These are phyloP conservation scores for Penicillium digitatum DNA, from an alignment of 2,329 filamentous ascomycete species.

Conservation along the genomic window DNA sequence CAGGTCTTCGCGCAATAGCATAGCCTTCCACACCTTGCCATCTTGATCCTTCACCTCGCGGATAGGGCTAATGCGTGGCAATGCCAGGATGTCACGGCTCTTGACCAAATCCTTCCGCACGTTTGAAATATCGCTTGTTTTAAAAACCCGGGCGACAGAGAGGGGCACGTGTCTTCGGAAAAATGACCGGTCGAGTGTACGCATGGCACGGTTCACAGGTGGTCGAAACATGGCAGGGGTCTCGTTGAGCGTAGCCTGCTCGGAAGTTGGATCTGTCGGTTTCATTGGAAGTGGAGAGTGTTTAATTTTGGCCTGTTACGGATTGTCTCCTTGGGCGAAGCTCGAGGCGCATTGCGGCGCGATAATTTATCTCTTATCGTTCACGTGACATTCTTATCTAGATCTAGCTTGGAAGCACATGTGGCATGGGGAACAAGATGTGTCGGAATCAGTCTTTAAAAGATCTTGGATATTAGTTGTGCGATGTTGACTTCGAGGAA, in stretches of 20 bases:
- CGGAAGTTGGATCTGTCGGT: conserved; percentile 11
- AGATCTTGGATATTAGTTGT: background rate
- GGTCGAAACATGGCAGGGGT: conserved; percentile 63
- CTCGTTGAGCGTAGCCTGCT: conserved; percentile 23
- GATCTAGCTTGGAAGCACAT: background rate
- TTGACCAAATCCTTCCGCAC: conserved; percentile 64
- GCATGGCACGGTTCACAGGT: conserved; percentile 74
- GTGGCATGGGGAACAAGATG: background rate
- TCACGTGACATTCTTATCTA: conserved; percentile 19
- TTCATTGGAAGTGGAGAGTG: conserved; percentile 20
- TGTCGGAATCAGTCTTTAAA: background rate
- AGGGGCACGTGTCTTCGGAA: conserved; percentile 74
- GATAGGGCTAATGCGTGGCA: conserved; percentile 63
- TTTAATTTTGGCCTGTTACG: background rate
- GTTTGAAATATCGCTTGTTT: conserved; percentile 68
- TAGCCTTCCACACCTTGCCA: conserved; percentile 33
- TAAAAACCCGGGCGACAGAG: conserved; percentile 72
- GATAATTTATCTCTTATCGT: conserved; percentile 22
- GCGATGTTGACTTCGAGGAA: fast-evolving
- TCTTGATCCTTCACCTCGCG: conserved; percentile 56
- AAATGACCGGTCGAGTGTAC: conserved; percentile 74
- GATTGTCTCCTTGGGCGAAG: background rate
- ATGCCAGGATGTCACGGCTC: conserved; percentile 61
- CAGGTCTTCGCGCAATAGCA: conserved; percentile 39
- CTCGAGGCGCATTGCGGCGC: conserved; percentile 12